These are phyloP conservation scores for Auriculariales sp. DNA, from an alignment of 768 basidiomycete species.

Conservation along the genomic window DNA sequence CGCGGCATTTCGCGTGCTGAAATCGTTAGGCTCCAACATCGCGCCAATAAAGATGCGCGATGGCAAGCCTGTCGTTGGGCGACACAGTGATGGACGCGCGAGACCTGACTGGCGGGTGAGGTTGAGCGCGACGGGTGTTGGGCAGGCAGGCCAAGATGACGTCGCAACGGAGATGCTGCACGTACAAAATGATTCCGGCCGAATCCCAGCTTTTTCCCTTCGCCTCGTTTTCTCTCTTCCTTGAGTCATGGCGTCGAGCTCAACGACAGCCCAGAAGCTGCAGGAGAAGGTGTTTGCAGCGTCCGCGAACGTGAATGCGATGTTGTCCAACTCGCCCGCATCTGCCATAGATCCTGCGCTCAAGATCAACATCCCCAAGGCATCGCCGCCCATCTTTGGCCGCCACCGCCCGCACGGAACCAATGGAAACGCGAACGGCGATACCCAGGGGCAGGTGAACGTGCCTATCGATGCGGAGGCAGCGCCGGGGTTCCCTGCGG, in stretches of 20 bases:
- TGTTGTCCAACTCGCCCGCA: constrained; percentile 12
- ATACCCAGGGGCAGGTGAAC: not conserved
- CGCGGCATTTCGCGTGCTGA: too few relatives aligned
- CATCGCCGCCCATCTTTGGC: not conserved
- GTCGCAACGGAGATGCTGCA: not conserved
- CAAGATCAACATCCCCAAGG: constrained; percentile 11
- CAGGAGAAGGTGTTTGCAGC: constrained; percentile 58
- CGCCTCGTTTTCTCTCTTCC: constrained; percentile 3
- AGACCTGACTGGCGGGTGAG: too few relatives aligned
- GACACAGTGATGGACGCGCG: too few relatives aligned
- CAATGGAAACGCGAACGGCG: constrained; percentile 2
- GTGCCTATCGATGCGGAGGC: not conserved
- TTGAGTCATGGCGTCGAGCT: constrained; percentile 12
- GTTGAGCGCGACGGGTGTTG: too few relatives aligned
- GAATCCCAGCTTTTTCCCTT: not conserved
- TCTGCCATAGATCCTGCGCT: constrained; percentile 4
- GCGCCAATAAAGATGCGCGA: too few relatives aligned
- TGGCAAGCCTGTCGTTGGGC: too few relatives aligned
- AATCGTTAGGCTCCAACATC: too few relatives aligned
- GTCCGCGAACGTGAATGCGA: constrained; percentile 12
- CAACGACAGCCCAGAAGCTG: constrained; percentile 44
- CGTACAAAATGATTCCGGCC: not conserved
- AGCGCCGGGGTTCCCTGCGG: not conserved
- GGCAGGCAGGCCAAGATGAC: not conserved
- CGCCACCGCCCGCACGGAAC: not conserved